Evolutionary conservation across 495 filamentous ascomycete species (phyloP).

Genomic region (Astrothelium macrocarpum): DNA sequence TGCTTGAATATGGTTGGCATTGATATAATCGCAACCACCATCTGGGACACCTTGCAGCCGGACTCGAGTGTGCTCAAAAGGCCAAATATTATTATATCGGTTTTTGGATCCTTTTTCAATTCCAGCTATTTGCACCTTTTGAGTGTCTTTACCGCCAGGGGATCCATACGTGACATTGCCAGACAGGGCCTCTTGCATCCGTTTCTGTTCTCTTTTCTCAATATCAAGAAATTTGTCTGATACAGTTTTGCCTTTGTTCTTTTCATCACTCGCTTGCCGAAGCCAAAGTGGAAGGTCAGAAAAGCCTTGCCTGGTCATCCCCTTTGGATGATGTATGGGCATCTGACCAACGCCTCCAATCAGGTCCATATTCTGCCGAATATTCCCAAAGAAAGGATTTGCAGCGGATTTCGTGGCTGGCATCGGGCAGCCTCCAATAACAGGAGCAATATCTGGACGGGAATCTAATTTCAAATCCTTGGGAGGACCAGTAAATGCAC

Average conservation of each 20-base stretch:
- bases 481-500: constrained; percentile 37
- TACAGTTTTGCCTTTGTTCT: constrained; percentile 67
- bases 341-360: constrained; percentile 91
- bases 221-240: constrained; percentile 76
- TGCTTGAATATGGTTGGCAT: constrained; percentile 77
- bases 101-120: constrained; percentile 94
- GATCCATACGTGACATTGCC: constrained; percentile 47
- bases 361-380: constrained; percentile 93
- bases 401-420: constrained; percentile 55
- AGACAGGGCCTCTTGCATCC: constrained; percentile 85
- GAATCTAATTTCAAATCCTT: constrained; percentile 26
- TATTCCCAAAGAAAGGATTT: constrained; percentile 93
- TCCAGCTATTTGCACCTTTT: constrained; percentile 59
- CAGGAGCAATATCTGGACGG: constrained; percentile 53
- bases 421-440: constrained; percentile 79
- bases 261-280: constrained; percentile 49
- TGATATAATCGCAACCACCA: constrained; percentile 90
- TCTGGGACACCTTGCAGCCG: constrained; percentile 57
- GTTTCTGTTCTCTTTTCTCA: constrained; percentile 73
- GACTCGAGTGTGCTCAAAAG: constrained; percentile 89
- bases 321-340: constrained; percentile 57
- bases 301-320: constrained; percentile 38
- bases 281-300: constrained; percentile 65
- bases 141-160: neutral
- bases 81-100: constrained; percentile 94